Base-by-base conservation (phyloP, 2,329 filamentous ascomycete species). In the Fusarium agapanthi region DNA sequence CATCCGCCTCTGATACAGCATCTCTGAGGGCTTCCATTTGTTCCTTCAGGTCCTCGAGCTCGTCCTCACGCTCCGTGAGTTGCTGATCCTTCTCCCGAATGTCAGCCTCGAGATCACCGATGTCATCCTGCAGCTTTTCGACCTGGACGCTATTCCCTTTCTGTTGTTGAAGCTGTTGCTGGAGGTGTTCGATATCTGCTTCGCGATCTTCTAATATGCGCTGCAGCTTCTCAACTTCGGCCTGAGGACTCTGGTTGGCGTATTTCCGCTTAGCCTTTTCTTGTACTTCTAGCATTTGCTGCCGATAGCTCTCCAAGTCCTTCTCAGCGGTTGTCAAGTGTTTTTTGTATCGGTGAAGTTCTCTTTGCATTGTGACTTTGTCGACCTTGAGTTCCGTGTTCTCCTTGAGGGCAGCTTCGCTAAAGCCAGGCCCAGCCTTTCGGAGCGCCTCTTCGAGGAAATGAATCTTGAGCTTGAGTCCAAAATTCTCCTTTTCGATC, bases 401-500 rank as follows among this genome's bases (percentile, higher is more conserved):
- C 82, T 99, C 96, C 79, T 93, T 94, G 34, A 99, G 85, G 7
- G 95, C 94, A 35, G 91, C 90, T 81, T 97, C 93, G 77, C 95
- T 97, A 84, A 95, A 96, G 61, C 95, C 94, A 13, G 94, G 95
- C 2, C 95, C 95, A 61, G 92, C 90, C 80, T 97, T 97, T 59
- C 92, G 90, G 55, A 99, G 84, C 20, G 94, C 93, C 76, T 98
- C 94, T 81, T 99, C 95, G 62, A 99, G 88, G 80, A 97, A 99
- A 81, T 98, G 95, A 59, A 98, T 97, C 82, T 97, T 98, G 76
- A 98, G 88, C 82, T 98, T 98, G 60, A 99, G 87, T 30, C 94
- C 94, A 80, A 98, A 99, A 79, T 99, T 99, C 79, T 98, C 96
- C 85, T 99, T 99, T 80, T 98, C 95, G 76, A 99, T 95, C 79